Base-by-base conservation (phyloP, 2,329 filamentous ascomycete genomes). In the Cladosporium sphaerospermum region DNA sequence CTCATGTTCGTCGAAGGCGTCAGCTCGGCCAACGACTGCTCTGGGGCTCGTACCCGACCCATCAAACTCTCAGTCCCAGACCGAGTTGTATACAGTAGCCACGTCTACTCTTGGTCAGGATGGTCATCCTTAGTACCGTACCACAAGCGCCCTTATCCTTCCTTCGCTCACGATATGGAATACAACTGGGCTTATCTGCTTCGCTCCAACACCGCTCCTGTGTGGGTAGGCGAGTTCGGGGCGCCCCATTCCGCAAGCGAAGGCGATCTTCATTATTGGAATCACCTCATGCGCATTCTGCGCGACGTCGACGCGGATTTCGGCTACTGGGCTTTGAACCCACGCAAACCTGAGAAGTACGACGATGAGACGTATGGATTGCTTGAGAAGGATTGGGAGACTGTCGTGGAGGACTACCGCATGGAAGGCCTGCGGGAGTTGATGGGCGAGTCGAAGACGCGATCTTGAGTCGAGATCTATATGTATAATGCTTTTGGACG, bases 281-380 rank as follows among this genome's bases (percentile, higher is more conserved):
- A 70, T 41, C 81, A 86, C 64, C 66, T 86, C 66, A 71, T 85
- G 70, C 73, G 72, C 28, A 84, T 78, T 65, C 72, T 86, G 54
- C 75, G 76, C 61, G 83, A 86, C 60, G 85, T 84, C 1, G 64
- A 67, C 54, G 64, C 59, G 7, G 64, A 65, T 45, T 64, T 55
- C 71, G 84, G 79, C 6, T 87, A 86, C 67, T 87, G 84, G 84
- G 83, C 83, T 13, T 64, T 86, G 59, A 86, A 86, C 68, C 80
- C 83, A 37, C 73, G 80, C 44, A 86, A 87, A 67, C 79, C 82
- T 9, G 75, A 75, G 54, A 58, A 57, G 71, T 77, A 83, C 64
- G 75, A 70, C 45, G 72, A 69, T 32, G 83, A 87, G 71, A 75
- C 75, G 10, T 86, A 87, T 63, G 77, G 78, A 2, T 68, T 87